These are phyloP conservation scores for Auriscalpium orientale DNA, from an alignment of 768 basidiomycete genomes.

Conservation along the genomic window DNA sequence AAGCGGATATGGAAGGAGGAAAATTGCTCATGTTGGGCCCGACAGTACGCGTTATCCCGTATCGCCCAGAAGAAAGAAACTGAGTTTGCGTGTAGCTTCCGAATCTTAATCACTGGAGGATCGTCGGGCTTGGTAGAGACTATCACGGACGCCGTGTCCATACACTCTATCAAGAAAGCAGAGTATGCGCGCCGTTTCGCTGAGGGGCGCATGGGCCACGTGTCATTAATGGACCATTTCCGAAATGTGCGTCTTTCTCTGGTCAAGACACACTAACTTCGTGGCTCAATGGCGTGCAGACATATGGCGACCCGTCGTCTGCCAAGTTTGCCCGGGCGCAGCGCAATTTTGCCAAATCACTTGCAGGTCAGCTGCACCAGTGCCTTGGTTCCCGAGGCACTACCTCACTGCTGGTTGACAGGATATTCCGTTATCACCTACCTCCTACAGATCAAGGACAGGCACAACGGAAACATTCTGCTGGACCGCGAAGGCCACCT, in stretches of 20 bases:
- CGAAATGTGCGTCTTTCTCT: slow-evolving; percentile 48
- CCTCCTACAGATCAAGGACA: slow-evolving; percentile 94
- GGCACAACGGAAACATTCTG: slow-evolving; percentile 97
- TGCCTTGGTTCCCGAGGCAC: neutral
- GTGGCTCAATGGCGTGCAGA: slow-evolving; percentile 36
- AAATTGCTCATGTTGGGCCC: slow-evolving; percentile 85
- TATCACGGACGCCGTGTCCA: slow-evolving; percentile 95
- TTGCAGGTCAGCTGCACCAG: slow-evolving; percentile 33
- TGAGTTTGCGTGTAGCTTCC: slow-evolving; percentile 53
- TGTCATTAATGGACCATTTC: slow-evolving; percentile 90
- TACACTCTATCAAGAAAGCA: slow-evolving; percentile 98
- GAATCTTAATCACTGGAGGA: slow-evolving; percentile 90
- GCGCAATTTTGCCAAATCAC: slow-evolving; percentile 92
- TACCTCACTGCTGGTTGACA: slow-evolving; percentile 18
- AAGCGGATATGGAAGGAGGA: slow-evolving; percentile 94
- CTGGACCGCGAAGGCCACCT: slow-evolving; percentile 92
- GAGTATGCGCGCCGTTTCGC: slow-evolving; percentile 89
- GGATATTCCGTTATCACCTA: slow-evolving; percentile 96
- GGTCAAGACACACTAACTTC: neutral
- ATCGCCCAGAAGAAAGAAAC: too few species aligned
- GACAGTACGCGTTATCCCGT: slow-evolving; percentile 51
- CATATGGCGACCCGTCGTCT: slow-evolving; percentile 83
- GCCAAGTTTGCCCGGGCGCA: slow-evolving; percentile 88
- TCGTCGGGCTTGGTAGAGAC: slow-evolving; percentile 94
- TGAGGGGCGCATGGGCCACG: slow-evolving; percentile 75